phyloP scores from a whole-genome alignment of 108 stramenopile species.

The Nitzschia inconspicua region DNA sequence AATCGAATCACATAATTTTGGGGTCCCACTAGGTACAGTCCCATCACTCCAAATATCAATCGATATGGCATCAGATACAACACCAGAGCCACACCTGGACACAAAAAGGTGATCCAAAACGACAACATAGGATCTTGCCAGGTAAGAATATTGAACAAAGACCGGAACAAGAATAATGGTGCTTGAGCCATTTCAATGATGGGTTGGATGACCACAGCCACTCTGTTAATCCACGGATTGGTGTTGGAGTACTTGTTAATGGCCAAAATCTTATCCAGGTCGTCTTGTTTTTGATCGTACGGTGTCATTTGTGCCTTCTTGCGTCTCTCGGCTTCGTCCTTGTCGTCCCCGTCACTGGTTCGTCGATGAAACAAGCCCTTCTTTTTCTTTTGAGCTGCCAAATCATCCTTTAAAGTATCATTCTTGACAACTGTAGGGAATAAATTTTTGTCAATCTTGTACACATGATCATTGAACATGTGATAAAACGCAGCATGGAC shows the following conservation, averaged over 20 bases:
- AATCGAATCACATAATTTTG: slow-evolving; percentile 35
- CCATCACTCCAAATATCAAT: slow-evolving; percentile 37
- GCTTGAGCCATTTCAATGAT: slow-evolving; percentile 33
- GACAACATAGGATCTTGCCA: slow-evolving; percentile 73
- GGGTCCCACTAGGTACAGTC: slow-evolving; percentile 53
- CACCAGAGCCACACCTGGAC: slow-evolving; percentile 27
- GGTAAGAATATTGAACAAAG: slow-evolving; percentile 63
- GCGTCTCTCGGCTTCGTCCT: slow-evolving; percentile 24
- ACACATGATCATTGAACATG: slow-evolving; percentile 40
- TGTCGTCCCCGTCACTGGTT: slow-evolving; percentile 9
- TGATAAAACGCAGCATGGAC: slow-evolving; percentile 34
- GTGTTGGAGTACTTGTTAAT: slow-evolving; percentile 42
- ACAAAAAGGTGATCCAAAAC: slow-evolving; percentile 48
- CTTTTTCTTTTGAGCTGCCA: slow-evolving; percentile 2
- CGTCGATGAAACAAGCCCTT: slow-evolving; percentile 7
- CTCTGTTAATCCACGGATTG: slow-evolving; percentile 49
- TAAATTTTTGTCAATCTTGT: slow-evolving; percentile 29
- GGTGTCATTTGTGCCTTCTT: slow-evolving; percentile 29
- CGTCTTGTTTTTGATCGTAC: slow-evolving; percentile 20
- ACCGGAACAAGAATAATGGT: slow-evolving; percentile 32
- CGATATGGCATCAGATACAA: slow-evolving; percentile 66
- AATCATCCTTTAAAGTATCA: slow-evolving; percentile 12
- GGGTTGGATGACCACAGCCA: slow-evolving; percentile 36
- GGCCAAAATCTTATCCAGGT: slow-evolving; percentile 35
- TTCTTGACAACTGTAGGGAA: slow-evolving; percentile 14